A percentile compares a stretch with the other conserved stretches of the same genome.
Conservation (phyloP, 179 eudicot genomes). For the Beta macrorhiza region DNA sequence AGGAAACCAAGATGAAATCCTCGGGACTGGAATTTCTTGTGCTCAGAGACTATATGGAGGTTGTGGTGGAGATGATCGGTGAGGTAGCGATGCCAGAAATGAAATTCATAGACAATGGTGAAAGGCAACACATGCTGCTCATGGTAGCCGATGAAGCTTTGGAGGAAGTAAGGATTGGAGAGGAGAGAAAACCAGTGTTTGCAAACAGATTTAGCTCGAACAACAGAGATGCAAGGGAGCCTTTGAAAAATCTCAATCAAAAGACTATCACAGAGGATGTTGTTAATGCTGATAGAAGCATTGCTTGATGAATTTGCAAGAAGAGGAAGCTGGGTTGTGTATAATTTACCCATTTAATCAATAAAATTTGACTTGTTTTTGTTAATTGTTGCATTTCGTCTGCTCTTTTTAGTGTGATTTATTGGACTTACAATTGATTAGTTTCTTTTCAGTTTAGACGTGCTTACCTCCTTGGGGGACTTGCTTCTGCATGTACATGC, state of each 20-base stretch:
- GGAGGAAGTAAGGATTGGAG: conserved; percentile 20
- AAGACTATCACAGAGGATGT: conserved; percentile 22
- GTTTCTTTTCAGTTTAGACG: background rate
- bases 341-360: conserved; percentile 16
- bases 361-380: background rate
- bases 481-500: conserved; percentile 18
- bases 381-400: background rate
- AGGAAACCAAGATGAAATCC: conserved; percentile 22
- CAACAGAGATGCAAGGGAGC: conserved; percentile 17
- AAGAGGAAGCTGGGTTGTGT: conserved; percentile 2
- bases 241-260: conserved; percentile 32
- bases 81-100: conserved; percentile 28
- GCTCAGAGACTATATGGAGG: conserved; percentile 21
- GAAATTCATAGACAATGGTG: conserved; percentile 32
- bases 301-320: background rate
- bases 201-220: conserved; percentile 33
- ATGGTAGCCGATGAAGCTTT: conserved; percentile 18
- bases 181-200: conserved; percentile 26
- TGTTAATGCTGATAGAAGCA: conserved; percentile 21
- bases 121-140: conserved; percentile 8
- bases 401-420: conserved; percentile 10
- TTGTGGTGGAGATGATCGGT: conserved; percentile 21
- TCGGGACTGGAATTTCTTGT: background rate
- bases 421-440: background rate
- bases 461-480: conserved; percentile 18